Conservation (phyloP, 176 grass and related monocot species). For the Sorghum bicolor region Sorghum_bicolor_NCBIv3 NC_012871.2:56010501-56011000, state of each 20-base stretch:
- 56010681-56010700: neutral
- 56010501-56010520: neutral
- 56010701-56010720: neutral
- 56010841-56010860: neutral
- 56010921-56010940: neutral
- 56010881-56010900: neutral
- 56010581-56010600: neutral
- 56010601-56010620: neutral
- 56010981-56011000: neutral
- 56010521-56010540: neutral
- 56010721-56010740: neutral
- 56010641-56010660: neutral
- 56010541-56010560: neutral
- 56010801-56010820: neutral
- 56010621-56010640: neutral
- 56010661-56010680: neutral
- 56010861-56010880: neutral
- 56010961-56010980: neutral
- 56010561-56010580: neutral
- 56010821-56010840: neutral
- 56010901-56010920: neutral
- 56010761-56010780: neutral
- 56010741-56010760: neutral
- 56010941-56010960: neutral
- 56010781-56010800: neutral